Evolutionary conservation across 2,329 filamentous ascomycete species (phyloP).

Genomic region (Talaromyces sp.): DNA sequence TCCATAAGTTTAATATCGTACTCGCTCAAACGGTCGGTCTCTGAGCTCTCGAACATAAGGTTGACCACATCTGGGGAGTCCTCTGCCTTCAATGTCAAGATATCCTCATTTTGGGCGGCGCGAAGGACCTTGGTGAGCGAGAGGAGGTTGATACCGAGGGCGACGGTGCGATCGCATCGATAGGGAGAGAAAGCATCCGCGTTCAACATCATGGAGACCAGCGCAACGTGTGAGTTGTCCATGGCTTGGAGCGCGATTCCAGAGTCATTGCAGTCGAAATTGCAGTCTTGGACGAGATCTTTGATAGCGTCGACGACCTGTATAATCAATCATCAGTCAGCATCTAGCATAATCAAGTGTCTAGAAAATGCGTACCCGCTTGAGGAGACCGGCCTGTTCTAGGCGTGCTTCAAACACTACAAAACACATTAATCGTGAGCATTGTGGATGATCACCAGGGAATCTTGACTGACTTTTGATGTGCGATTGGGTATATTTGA

Average conservation of each 20-base stretch:
- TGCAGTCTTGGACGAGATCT: conserved; percentile 98
- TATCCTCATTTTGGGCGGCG: conserved; percentile 89
- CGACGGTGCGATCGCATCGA: conserved; percentile 98
- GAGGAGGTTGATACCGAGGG: conserved; percentile 92
- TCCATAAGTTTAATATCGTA: conserved; percentile 99
- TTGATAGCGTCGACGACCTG: conserved; percentile 99
- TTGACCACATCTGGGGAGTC: conserved; percentile 95
- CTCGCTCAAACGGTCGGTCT: conserved; percentile 90
- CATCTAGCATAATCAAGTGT: background rate
- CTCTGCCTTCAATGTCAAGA: conserved; percentile 94
- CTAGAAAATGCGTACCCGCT: conserved; percentile 66
- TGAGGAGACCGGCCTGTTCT: conserved; percentile 88
- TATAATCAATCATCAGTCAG: conserved; percentile 7
- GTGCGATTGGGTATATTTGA: background rate
- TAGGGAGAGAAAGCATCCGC: conserved; percentile 91
- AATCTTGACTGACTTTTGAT: background rate
- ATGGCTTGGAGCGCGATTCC: conserved; percentile 98
- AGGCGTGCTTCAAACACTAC: conserved; percentile 94
- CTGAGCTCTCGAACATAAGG: conserved; percentile 87
- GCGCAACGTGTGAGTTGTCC: conserved; percentile 99
- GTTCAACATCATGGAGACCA: conserved; percentile 98
- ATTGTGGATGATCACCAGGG: background rate
- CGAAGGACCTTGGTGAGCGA: conserved; percentile 97
- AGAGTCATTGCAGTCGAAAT: conserved; percentile 99
- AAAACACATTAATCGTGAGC: background rate